Evolutionary conservation across 1,284 basidiomycete genomes (phyloP).

Genomic region (Ustilago sp.): DNA sequence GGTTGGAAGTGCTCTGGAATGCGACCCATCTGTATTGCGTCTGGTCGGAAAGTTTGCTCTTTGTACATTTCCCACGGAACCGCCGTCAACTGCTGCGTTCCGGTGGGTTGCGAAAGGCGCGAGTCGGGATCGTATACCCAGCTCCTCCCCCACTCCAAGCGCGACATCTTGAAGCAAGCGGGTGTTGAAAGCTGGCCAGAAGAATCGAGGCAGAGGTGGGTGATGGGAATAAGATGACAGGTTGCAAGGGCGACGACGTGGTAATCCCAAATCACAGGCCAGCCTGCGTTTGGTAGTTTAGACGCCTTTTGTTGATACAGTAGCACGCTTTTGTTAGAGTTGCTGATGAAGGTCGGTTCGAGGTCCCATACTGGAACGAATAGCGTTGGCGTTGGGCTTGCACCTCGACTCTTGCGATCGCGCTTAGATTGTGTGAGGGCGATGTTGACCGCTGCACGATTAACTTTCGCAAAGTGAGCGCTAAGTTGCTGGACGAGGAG

Average conservation of each 20-base stretch:
- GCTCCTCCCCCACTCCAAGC: not conserved
- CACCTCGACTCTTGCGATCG: not conserved
- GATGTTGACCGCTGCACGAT: conserved; percentile 14
- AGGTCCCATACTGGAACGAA: conserved; percentile 42
- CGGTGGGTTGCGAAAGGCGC: conserved; percentile 5
- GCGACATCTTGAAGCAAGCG: not conserved
- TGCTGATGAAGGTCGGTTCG: conserved; percentile 50
- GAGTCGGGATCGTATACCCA: conserved; percentile 61
- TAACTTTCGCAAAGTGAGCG: not conserved
- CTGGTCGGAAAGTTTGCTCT: conserved; percentile 17
- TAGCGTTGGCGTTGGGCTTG: not conserved
- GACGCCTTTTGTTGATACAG: conserved; percentile 52
- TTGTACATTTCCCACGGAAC: conserved; percentile 14
- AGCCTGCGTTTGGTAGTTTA: conserved; percentile 19
- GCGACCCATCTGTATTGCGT: not conserved
- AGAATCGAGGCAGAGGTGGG: not conserved
- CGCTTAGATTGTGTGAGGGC: not conserved
- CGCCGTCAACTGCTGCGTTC: conserved; percentile 9
- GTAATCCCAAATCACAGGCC: conserved; percentile 60
- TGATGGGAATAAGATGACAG: conserved; percentile 15
- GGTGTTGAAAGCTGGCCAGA: not conserved
- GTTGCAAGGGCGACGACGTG: conserved; percentile 51
- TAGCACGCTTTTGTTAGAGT: conserved; percentile 29
- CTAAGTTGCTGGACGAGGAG: conserved; percentile 25
- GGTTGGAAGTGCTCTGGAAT: conserved; percentile 22